phyloP scores from a whole-genome alignment of 1,284 basidiomycete genomes.

The Ustilago xerochloae region DNA sequence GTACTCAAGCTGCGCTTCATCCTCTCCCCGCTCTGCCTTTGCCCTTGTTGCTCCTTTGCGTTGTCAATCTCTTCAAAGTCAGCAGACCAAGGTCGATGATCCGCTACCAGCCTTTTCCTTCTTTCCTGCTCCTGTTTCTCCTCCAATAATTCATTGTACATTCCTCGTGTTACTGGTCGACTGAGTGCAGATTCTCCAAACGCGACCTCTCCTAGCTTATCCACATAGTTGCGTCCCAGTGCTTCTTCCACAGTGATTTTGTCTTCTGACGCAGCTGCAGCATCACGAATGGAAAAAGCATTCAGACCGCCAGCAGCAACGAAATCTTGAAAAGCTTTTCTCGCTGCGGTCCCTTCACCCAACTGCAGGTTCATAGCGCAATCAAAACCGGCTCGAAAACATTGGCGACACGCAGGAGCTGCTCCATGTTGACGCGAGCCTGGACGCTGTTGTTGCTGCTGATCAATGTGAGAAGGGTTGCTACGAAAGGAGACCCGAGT shows the following conservation, averaged over 20 bases:
- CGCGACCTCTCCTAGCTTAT: constrained; percentile 55
- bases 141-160: constrained; percentile 53
- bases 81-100: constrained; percentile 33
- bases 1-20: constrained; percentile 30
- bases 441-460: constrained; percentile 22
- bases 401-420: constrained; percentile 40
- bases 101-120: constrained; percentile 11
- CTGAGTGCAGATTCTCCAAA: constrained; percentile 58
- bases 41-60: constrained; percentile 5
- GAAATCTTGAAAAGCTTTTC: constrained; percentile 57
- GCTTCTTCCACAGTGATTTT: constrained; percentile 47
- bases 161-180: constrained; percentile 51
- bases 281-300: constrained; percentile 44
- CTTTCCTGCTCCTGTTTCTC: constrained; percentile 50
- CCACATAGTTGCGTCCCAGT: constrained; percentile 51
- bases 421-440: constrained; percentile 31
- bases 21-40: constrained; percentile 1
- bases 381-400: constrained; percentile 56
- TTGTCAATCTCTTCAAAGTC: constrained; percentile 16
- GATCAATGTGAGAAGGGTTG: constrained; percentile 34
- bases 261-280: constrained; percentile 1
- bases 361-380: constrained; percentile 57
- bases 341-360: constrained; percentile 43
- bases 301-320: constrained; percentile 50
- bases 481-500: constrained; percentile 49